Conservation (phyloP, 202 grass and related monocot species). For the Saccharum hybrid region DNA sequence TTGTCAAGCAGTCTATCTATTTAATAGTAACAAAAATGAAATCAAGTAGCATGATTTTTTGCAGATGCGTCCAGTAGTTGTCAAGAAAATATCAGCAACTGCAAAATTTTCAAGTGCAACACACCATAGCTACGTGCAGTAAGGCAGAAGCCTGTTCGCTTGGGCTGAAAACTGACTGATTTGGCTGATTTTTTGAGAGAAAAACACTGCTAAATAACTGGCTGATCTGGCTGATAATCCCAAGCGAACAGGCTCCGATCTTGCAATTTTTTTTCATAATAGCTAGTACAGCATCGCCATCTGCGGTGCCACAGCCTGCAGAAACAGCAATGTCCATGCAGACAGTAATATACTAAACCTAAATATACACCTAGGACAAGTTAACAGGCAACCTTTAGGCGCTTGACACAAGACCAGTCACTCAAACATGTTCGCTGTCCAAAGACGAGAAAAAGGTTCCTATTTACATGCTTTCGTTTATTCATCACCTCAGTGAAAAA, state of each 20-base stretch:
- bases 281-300: conserved; percentile 6
- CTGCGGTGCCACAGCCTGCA: conserved; percentile 6
- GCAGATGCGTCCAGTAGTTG: no score
- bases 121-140: no score
- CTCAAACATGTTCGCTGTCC: conserved; percentile 44
- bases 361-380: conserved; percentile 11
- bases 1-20: no score
- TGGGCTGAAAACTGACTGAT: no score
- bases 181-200: no score
- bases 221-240: no score
- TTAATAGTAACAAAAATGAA: no score
- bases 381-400: conserved; percentile 32
- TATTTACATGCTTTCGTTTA: conserved; percentile 61
- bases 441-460: conserved; percentile 24
- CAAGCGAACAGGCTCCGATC: not conserved
- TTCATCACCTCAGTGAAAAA: conserved; percentile 36
- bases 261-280: conserved; percentile 24
- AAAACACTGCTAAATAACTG: no score
- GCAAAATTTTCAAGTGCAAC: not conserved
- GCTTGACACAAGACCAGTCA: conserved; percentile 38
- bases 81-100: no score
- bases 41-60: no score
- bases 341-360: conserved; percentile 36
- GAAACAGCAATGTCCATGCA: conserved; percentile 16
- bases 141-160: not conserved